phyloP scores from a whole-genome alignment of 805 yeast species.

The Candida michaelii region DNA sequence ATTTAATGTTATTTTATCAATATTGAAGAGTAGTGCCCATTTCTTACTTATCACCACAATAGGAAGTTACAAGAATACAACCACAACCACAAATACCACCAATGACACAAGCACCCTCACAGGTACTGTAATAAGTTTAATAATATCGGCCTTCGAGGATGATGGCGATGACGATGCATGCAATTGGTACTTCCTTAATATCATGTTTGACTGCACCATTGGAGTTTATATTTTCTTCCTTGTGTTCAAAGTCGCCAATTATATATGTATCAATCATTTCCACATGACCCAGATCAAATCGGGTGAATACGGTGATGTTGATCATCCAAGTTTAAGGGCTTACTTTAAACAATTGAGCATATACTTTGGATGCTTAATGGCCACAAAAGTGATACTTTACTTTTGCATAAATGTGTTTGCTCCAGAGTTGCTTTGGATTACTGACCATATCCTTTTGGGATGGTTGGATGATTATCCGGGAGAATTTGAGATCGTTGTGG shows the following conservation, averaged over 20 bases:
- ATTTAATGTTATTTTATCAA: slow-evolving; percentile 70
- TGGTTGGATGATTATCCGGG: slow-evolving; percentile 83
- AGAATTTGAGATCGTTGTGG: slow-evolving; percentile 75
- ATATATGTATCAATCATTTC: slow-evolving; percentile 43
- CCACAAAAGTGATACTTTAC: slow-evolving; percentile 67
- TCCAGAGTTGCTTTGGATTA: slow-evolving; percentile 42
- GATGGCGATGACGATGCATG: slow-evolving; percentile 56
- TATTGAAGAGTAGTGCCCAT: slow-evolving; percentile 40
- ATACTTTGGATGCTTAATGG: slow-evolving; percentile 60
- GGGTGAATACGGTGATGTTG: slow-evolving; percentile 69
- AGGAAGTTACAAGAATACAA: too few relatives aligned
- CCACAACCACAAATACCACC: too few relatives aligned
- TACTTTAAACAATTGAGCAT: slow-evolving; percentile 71
- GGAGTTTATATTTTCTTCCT: slow-evolving; percentile 79
- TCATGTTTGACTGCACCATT: slow-evolving; percentile 86
- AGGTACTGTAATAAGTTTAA: too few relatives aligned
- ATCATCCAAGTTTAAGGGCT: slow-evolving; percentile 49
- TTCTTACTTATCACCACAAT: too few relatives aligned
- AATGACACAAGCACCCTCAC: too few relatives aligned
- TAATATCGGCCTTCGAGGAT: too few relatives aligned
- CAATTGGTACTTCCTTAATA: slow-evolving; percentile 90
- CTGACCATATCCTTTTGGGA: slow-evolving; percentile 74
- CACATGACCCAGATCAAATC: slow-evolving; percentile 44
- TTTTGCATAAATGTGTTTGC: slow-evolving; percentile 67
- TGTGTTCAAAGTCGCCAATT: slow-evolving; percentile 48